Percentiles rank a stretch among this genome's conserved stretches.
These are phyloP conservation scores for Diplodia scrobiculata DNA, from an alignment of 2,329 filamentous ascomycete species.

Conservation along the genomic window DNA sequence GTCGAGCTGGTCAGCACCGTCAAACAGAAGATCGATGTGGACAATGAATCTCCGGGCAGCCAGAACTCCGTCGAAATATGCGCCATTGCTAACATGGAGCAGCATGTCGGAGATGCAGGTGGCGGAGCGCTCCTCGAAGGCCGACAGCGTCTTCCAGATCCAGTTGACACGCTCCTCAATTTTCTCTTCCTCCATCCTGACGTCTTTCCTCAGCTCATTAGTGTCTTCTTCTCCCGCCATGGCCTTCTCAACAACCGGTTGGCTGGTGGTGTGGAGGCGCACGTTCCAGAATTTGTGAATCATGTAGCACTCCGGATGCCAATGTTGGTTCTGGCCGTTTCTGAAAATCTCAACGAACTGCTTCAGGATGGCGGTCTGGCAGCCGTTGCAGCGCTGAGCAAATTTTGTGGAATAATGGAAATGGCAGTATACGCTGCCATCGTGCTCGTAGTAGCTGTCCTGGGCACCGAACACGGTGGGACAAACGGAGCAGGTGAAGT, in stretches of 20 bases:
- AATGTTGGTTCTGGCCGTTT: slow-evolving; percentile 97
- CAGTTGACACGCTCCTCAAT: slow-evolving; percentile 98
- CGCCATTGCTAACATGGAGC: slow-evolving; percentile 94
- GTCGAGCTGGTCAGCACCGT: slow-evolving; percentile 83
- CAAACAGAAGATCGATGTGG: slow-evolving; percentile 91
- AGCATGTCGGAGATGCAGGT: slow-evolving; percentile 99
- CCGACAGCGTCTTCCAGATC: slow-evolving; percentile 97
- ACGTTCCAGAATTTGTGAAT: slow-evolving; percentile 99
- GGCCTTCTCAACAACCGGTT: slow-evolving; percentile 44
- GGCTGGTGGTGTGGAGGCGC: slow-evolving; percentile 60
- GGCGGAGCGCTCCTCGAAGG: slow-evolving; percentile 95
- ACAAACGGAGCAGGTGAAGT: slow-evolving; percentile 97
- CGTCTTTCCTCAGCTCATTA: slow-evolving; percentile 69
- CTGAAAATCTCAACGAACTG: slow-evolving; percentile 99
- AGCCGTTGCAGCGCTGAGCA: slow-evolving; percentile 93
- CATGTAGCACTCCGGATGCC: slow-evolving; percentile 99
- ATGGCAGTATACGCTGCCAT: slow-evolving; percentile 94
- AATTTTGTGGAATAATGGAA: slow-evolving; percentile 99
- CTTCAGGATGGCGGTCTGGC: slow-evolving; percentile 94
- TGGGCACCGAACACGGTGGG: slow-evolving; percentile 97
- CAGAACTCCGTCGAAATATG: slow-evolving; percentile 91
- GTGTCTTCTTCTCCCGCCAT: slow-evolving; percentile 58
- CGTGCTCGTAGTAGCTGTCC: slow-evolving; percentile 98
- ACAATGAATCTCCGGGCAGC: slow-evolving; percentile 95
- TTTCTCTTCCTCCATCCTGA: slow-evolving; percentile 82